These are phyloP conservation scores for Parmales sp. DNA, from an alignment of 108 stramenopile genomes.

Conservation along the genomic window DNA sequence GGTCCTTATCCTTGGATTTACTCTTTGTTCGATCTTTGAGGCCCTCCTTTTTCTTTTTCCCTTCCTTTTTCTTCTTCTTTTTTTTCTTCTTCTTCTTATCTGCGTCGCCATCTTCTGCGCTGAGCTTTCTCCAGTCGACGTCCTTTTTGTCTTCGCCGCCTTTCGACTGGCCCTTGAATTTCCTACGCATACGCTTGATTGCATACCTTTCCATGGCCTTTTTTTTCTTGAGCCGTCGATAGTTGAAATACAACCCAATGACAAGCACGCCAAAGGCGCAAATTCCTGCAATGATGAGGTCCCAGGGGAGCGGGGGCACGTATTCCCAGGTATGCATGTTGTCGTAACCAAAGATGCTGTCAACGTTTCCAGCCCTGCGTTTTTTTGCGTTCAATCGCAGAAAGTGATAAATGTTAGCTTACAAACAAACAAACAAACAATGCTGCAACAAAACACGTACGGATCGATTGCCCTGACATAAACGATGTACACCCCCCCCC, in stretches of 20 bases:
- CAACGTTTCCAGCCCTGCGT: conserved; percentile 60
- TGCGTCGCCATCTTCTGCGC: conserved; percentile 1
- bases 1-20: neutral
- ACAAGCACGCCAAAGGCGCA: conserved; percentile 23
- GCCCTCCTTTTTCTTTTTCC: neutral
- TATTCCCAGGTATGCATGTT: conserved; percentile 71
- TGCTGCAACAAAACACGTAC: too few species aligned
- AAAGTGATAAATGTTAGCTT: too few species aligned
- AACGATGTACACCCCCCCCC: conserved; percentile 57
- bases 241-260: conserved; percentile 38
- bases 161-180: conserved; percentile 45
- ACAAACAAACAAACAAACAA: too few species aligned
- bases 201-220: conserved; percentile 53
- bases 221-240: conserved; percentile 47
- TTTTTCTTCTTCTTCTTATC: conserved; percentile 19
- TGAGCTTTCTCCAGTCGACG: conserved; percentile 22
- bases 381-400: too few species aligned
- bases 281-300: conserved; percentile 23
- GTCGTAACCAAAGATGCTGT: conserved; percentile 28
- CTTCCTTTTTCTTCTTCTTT: neutral
- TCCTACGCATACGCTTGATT: conserved; percentile 47
- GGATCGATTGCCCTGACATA: conserved; percentile 63
- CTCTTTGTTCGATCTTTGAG: neutral
- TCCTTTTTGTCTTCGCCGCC: conserved; percentile 21
- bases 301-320: conserved; percentile 57